phyloP scores from a whole-genome alignment of 2,329 filamentous ascomycete species.

The Verticillium longisporum region DNA sequence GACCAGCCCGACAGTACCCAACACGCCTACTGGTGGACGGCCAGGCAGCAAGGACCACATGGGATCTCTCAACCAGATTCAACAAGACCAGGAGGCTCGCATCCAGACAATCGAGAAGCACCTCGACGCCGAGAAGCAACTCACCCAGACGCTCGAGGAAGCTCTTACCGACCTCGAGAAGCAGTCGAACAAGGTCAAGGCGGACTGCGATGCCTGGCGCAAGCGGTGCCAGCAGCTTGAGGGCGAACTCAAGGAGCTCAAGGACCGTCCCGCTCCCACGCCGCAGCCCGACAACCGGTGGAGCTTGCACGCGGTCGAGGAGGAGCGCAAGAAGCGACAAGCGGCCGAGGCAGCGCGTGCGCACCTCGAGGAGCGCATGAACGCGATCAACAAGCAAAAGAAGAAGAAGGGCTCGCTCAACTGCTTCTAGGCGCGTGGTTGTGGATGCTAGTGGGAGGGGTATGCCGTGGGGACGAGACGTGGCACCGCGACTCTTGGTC shows the following conservation, averaged over 20 bases:
- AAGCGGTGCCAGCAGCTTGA: slow-evolving; percentile 77
- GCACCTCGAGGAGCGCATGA: slow-evolving; percentile 92
- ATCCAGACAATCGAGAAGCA: slow-evolving; percentile 97
- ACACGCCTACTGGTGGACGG: slow-evolving; percentile 52
- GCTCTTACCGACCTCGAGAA: slow-evolving; percentile 89
- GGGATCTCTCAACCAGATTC: slow-evolving; percentile 64
- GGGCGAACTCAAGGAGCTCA: slow-evolving; percentile 60
- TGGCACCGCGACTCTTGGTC: neutral
- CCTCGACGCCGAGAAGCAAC: slow-evolving; percentile 88
- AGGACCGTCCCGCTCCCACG: slow-evolving; percentile 38
- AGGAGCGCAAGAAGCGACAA: slow-evolving; percentile 87
- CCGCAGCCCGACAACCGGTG: slow-evolving; percentile 50
- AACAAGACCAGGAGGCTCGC: slow-evolving; percentile 91
- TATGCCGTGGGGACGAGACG: neutral
- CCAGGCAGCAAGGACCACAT: slow-evolving; percentile 73
- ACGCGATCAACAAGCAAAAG: slow-evolving; percentile 82
- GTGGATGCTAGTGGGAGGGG: neutral
- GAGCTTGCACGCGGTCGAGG: slow-evolving; percentile 86
- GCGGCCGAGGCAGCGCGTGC: slow-evolving; percentile 84
- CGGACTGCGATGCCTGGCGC: slow-evolving; percentile 84
- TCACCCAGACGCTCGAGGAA: slow-evolving; percentile 91
- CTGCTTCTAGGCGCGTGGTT: slow-evolving; percentile 66
- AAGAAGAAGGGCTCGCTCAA: slow-evolving; percentile 94
- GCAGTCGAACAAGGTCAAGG: slow-evolving; percentile 85
- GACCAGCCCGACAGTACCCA: slow-evolving; percentile 32